phyloP scores from a whole-genome alignment of 1,284 basidiomycete genomes.

The Wallemia ichthyophaga region DNA sequence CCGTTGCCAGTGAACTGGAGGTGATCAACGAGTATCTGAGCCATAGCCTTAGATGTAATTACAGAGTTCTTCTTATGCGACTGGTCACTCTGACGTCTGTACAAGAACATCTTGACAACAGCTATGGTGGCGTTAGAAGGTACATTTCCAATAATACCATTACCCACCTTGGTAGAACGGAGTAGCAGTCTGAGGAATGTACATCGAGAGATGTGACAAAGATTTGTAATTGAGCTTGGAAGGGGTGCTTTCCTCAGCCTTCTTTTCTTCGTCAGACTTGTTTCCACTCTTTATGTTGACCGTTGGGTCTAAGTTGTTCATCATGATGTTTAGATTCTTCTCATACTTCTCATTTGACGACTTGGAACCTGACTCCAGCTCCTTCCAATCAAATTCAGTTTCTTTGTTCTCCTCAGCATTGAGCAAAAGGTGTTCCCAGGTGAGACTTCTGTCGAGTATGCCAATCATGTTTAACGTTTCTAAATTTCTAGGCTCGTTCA shows the following conservation, averaged over 20 bases:
- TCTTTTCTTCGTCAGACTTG: conserved; percentile 12
- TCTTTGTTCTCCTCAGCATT: conserved; percentile 19
- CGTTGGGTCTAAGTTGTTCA: conserved; percentile 2
- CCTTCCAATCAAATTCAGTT: not conserved
- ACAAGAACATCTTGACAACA: conserved; percentile 50
- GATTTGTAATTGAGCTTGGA: conserved; percentile 26
- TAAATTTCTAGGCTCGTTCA: conserved; percentile 32
- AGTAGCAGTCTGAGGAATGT: conserved; percentile 42
- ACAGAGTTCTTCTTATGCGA: conserved; percentile 47
- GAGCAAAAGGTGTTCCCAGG: conserved; percentile 60
- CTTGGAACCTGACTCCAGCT: not conserved
- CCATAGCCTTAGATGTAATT: conserved; percentile 35
- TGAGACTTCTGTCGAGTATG: conserved; percentile 43
- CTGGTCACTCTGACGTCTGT: conserved; percentile 43
- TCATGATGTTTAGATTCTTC: not conserved
- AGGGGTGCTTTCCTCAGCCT: conserved; percentile 11
- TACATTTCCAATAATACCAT: not conserved
- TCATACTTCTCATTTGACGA: not conserved
- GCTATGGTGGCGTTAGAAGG: conserved; percentile 23
- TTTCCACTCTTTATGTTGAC: conserved; percentile 6
- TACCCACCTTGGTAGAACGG: conserved; percentile 62
- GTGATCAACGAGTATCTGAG: conserved; percentile 40
- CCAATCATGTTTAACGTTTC: conserved; percentile 47
- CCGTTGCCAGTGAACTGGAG: conserved; percentile 14
- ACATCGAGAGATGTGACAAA: conserved; percentile 47